Evolutionary conservation across 2,329 filamentous ascomycete species (phyloP).

Genomic region (Orbilia blumenaviensis): DNA sequence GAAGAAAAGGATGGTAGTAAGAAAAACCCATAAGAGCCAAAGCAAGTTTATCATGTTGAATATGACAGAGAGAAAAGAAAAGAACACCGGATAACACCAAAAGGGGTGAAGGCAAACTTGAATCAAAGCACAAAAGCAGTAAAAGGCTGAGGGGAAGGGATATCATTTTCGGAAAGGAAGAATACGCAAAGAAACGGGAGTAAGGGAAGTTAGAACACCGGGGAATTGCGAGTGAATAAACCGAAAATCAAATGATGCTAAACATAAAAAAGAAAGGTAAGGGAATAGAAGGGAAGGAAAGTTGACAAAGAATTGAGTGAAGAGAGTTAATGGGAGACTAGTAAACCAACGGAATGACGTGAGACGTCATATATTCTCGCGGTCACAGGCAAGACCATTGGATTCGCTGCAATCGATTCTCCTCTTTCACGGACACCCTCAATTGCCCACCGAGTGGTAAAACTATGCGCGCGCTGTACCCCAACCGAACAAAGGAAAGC

Average conservation of each 20-base stretch:
- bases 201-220: conserved; percentile 11
- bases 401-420: background rate
- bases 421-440: background rate
- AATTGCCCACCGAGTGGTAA: background rate
- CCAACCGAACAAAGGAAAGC: conserved; percentile 21
- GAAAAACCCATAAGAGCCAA: too few relatives aligned
- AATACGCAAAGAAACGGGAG: background rate
- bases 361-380: background rate
- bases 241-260: background rate
- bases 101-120: background rate
- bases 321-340: background rate
- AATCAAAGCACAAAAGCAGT: background rate
- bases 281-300: background rate
- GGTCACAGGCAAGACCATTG: background rate
- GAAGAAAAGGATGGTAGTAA: background rate
- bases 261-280: background rate
- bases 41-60: conserved; percentile 14
- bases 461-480: conserved; percentile 14
- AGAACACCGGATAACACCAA: conserved; percentile 16
- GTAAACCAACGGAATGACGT: background rate
- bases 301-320: background rate
- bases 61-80: too few relatives aligned
- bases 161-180: background rate
- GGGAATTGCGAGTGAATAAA: background rate
- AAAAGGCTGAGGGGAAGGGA: conserved; percentile 11